phyloP scores from a whole-genome alignment of 176 grass and related monocot species.

The Avena atlantica region DNA sequence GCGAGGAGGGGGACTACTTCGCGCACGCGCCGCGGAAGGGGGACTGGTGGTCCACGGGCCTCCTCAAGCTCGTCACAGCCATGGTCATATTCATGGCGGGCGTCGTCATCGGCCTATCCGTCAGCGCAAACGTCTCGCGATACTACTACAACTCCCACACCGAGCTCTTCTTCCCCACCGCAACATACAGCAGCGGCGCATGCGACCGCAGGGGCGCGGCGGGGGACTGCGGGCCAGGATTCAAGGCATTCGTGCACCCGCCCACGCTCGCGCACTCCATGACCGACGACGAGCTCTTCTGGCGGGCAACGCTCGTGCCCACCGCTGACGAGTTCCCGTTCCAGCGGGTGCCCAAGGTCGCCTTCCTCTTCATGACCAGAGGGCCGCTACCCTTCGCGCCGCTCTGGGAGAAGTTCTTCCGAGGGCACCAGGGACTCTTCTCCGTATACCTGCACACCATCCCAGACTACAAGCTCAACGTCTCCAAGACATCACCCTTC shows the following conservation, averaged over 20 bases:
- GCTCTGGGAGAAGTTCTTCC: constrained; percentile 81
- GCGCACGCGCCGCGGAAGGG: constrained; percentile 54
- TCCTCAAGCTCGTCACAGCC: constrained; percentile 46
- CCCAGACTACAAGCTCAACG: constrained; percentile 85
- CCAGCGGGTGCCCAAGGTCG: constrained; percentile 79
- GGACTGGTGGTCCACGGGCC: constrained; percentile 38
- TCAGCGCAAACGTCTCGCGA: constrained; percentile 56
- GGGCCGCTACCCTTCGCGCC: constrained; percentile 64
- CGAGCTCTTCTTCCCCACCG: constrained; percentile 83
- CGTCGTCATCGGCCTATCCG: constrained; percentile 64
- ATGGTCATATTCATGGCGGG: constrained; percentile 89
- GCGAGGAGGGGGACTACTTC: constrained; percentile 53
- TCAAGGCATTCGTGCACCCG: constrained; percentile 74
- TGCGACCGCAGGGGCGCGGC: constrained; percentile 39
- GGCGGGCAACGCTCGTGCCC: constrained; percentile 73
- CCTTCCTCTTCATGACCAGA: constrained; percentile 83
- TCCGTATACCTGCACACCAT: constrained; percentile 87
- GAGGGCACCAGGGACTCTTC: constrained; percentile 53
- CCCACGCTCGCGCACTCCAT: constrained; percentile 63
- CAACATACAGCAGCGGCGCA: constrained; percentile 52
- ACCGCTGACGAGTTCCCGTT: constrained; percentile 71
- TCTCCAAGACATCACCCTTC: constrained; percentile 64
- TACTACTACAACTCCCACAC: constrained; percentile 83
- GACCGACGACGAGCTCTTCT: constrained; percentile 76
- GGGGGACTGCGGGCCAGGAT: constrained; percentile 46